A percentile compares a stretch with the other conserved stretches of the same genome.
These are phyloP conservation scores for Cutaneotrichosporon sp. DNA, from an alignment of 1,284 basidiomycete genomes.

Conservation along the genomic window DNA sequence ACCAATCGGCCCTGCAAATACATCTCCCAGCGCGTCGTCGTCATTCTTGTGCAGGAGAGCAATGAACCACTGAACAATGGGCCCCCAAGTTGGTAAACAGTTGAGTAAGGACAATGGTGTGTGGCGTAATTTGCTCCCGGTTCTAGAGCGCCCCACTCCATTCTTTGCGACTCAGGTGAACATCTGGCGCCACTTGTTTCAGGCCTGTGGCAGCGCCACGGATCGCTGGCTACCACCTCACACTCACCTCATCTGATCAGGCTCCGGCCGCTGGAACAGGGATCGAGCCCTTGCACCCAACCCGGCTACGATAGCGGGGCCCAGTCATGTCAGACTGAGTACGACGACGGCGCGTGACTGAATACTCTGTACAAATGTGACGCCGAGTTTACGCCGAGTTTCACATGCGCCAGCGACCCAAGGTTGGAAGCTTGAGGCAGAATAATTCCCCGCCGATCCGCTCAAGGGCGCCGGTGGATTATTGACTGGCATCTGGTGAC, in stretches of 20 bases:
- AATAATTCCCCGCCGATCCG: background rate
- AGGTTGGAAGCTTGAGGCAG: slow-evolving; percentile 1
- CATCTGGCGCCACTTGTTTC: background rate
- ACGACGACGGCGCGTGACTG: background rate
- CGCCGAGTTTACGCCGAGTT: background rate
- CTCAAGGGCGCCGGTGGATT: background rate
- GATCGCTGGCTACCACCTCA: background rate
- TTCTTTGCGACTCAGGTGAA: background rate
- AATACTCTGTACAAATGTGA: background rate
- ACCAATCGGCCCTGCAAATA: background rate
- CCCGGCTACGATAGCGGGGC: background rate
- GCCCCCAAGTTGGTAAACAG: too few relatives aligned
- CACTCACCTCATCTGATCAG: background rate
- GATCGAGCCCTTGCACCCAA: background rate
- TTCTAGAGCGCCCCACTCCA: background rate
- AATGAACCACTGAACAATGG: background rate
- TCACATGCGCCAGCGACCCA: background rate
- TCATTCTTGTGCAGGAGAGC: too few relatives aligned
- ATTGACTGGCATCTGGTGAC: background rate
- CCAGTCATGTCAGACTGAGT: background rate
- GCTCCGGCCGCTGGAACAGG: background rate
- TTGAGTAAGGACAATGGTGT: background rate
- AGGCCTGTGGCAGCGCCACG: background rate
- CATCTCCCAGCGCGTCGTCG: too few relatives aligned
- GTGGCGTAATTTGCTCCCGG: background rate